Base-by-base conservation (phyloP, 371 early-diverging fungal genomes). In the Catenaria anguillulae region DNA sequence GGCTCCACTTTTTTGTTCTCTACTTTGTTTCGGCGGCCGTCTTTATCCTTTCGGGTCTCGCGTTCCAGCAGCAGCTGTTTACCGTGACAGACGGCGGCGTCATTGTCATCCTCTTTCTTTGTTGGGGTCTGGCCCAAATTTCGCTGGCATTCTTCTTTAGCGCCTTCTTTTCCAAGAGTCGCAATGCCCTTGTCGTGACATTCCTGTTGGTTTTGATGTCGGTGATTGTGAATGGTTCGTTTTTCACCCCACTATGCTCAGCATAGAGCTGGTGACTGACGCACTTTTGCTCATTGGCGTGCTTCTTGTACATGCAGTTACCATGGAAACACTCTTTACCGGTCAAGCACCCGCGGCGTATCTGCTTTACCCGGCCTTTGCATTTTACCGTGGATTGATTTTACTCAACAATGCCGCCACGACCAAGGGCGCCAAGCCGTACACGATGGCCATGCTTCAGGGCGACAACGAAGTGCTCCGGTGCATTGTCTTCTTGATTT, bases 331-430 rank as follows among this genome's bases (percentile, higher is more conserved):
- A 86, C 67, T 83, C 52, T 78, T 68, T 62, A 63, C n/a, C 59
- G 65, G 55, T 42, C 60, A 2, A 67, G 65, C 40, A 66, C 81
- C 33, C 24, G 33, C 68, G 23, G 76, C 71, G 2, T 81, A 77
- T 68, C 80, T 77, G 70, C 61, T 83, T 60, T 87, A 86, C 85
- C 84, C 86, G 3, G 82, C 83, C 4, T 85, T 86, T 68, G 85
- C 85, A 17, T 85, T 86, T 69, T 86, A 83, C 70, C 68, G 75
- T 12, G 75, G 75, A 5, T 67, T 86, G 50, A 63, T 67, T 13
- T 60, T 74, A 19, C 66, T 84, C 61, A 80, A 81, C 63, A 34
- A 35, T 6, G 77, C 76, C 0, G 73, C 77, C 33, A 69, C 60
- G 42, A 40, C 36, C 69, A 66, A 24, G 29, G 61, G 21, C 21